phyloP scores from a whole-genome alignment of 768 basidiomycete genomes.

The Naganishia friedmannii region DNA sequence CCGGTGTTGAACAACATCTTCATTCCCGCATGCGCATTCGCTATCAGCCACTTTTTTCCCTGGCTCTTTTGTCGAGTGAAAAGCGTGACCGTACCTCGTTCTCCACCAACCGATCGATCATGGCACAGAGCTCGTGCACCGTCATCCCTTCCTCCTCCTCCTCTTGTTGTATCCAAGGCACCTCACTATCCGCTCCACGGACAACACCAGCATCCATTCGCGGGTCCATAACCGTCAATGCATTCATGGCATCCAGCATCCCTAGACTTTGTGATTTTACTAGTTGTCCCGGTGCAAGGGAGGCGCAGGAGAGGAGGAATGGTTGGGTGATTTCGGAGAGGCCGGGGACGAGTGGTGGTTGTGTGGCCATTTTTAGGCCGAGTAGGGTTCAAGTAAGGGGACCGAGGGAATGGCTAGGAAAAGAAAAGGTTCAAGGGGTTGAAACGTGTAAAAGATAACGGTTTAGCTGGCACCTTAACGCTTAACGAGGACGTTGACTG shows the following conservation, averaged over 20 bases:
- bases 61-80: no score
- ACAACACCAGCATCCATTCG: conserved; percentile 79
- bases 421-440: no score
- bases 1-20: conserved; percentile 88
- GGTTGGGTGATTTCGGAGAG: neutral
- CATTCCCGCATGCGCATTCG: no score
- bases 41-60: no score
- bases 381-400: no score
- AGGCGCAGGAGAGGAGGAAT: neutral
- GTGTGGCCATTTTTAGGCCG: neutral
- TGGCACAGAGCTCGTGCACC: conserved; percentile 78
- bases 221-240: conserved; percentile 86
- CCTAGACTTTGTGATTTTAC: conserved; percentile 68
- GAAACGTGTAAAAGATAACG: no score
- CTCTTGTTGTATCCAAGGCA: neutral
- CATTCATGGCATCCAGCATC: conserved; percentile 88
- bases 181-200: conserved; percentile 2
- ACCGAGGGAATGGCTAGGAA: no score
- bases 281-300: conserved; percentile 55
- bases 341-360: neutral
- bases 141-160: neutral
- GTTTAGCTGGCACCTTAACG: no score
- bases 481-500: no score
- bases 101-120: conserved; percentile 71
- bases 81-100: conserved; percentile 62